phyloP scores from a whole-genome alignment of 495 filamentous ascomycete species.

The Penicillium macrosclerotiorum region DNA sequence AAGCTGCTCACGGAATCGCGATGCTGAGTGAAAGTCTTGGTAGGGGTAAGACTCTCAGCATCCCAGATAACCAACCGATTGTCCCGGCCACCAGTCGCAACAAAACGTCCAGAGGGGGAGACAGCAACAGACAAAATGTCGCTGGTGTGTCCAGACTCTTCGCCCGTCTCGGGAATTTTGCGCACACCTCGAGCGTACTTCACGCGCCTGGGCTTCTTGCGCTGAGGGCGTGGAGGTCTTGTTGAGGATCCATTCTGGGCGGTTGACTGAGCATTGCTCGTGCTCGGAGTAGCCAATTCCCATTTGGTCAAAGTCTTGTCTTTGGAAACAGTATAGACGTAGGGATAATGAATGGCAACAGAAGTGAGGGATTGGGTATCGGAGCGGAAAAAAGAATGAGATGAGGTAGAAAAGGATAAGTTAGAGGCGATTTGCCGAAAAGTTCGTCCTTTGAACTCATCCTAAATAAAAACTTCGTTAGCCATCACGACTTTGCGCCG shows the following conservation, averaged over 20 bases:
- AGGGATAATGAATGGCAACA: slow-evolving; percentile 72
- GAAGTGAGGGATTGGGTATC: slow-evolving; percentile 75
- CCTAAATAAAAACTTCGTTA: slow-evolving; percentile 36
- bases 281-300: slow-evolving; percentile 58
- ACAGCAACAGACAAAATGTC: slow-evolving; percentile 80
- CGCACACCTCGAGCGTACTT: slow-evolving; percentile 62
- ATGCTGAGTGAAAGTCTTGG: slow-evolving; percentile 87
- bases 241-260: slow-evolving; percentile 55
- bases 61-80: slow-evolving; percentile 83
- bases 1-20: slow-evolving; percentile 82
- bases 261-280: slow-evolving; percentile 23
- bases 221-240: slow-evolving; percentile 60
- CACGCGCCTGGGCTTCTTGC: slow-evolving; percentile 69
- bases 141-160: slow-evolving; percentile 71
- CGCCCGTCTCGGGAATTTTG: slow-evolving; percentile 57
- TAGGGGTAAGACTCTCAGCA: slow-evolving; percentile 68
- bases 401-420: slow-evolving; percentile 60
- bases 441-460: slow-evolving; percentile 85
- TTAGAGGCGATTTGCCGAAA: slow-evolving; percentile 75
- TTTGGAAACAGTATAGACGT: slow-evolving; percentile 83
- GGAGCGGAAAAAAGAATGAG: slow-evolving; percentile 68
- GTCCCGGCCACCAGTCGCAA: slow-evolving; percentile 86
- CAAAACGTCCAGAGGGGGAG: slow-evolving; percentile 82
- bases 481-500: neutral
- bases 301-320: slow-evolving; percentile 84